These are phyloP conservation scores for Rhizodiscina lignyota DNA, from an alignment of 495 filamentous ascomycete species.

Conservation along the genomic window DNA sequence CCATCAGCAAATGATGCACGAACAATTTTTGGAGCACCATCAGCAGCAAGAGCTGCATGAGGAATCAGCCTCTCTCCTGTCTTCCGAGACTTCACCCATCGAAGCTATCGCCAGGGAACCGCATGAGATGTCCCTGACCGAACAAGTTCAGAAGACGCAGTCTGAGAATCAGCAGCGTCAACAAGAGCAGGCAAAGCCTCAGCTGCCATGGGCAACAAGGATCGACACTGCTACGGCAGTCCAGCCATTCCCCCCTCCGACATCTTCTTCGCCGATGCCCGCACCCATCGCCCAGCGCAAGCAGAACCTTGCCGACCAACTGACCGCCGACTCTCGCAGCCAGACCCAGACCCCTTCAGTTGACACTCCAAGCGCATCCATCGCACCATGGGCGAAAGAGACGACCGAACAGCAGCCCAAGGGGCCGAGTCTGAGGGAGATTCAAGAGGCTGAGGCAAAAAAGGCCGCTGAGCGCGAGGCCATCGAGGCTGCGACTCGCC, in stretches of 20 bases:
- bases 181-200: slow-evolving; percentile 40
- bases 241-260: slow-evolving; percentile 65
- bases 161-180: too few relatives aligned
- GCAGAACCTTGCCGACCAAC: slow-evolving; percentile 67
- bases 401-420: slow-evolving; percentile 50
- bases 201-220: slow-evolving; percentile 44
- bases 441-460: slow-evolving; percentile 86
- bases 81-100: background rate
- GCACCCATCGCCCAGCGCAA: slow-evolving; percentile 77
- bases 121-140: slow-evolving; percentile 48
- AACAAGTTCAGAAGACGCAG: slow-evolving; percentile 73
- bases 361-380: slow-evolving; percentile 26
- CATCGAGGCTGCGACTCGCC: slow-evolving; percentile 61
- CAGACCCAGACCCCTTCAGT: slow-evolving; percentile 51
- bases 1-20: background rate
- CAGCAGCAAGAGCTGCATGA: background rate
- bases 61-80: background rate
- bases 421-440: slow-evolving; percentile 88
- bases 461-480: slow-evolving; percentile 88
- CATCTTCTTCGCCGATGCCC: slow-evolving; percentile 61
- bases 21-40: background rate
- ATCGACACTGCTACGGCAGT: slow-evolving; percentile 43
- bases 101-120: slow-evolving; percentile 4
- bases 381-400: slow-evolving; percentile 93
- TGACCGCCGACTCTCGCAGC: slow-evolving; percentile 54